Evolutionary conservation across 257 asterid species (phyloP).

Genomic region (Ilex aquifolium): DNA sequence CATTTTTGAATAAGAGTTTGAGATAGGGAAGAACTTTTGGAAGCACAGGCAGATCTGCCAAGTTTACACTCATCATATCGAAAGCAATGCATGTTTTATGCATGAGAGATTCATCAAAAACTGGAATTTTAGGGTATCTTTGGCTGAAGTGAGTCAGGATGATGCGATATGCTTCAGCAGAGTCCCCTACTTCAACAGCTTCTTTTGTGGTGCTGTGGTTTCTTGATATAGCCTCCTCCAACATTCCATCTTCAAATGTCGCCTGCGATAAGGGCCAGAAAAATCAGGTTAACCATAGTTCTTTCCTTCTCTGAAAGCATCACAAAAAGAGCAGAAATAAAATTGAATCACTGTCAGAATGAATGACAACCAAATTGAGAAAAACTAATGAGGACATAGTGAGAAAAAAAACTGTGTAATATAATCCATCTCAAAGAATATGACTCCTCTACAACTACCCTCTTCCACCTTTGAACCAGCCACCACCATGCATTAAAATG

Average conservation of each 20-base stretch:
- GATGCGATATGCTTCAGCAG: constrained; percentile 74
- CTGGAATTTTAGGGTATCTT: constrained; percentile 92
- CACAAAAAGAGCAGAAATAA: too few relatives aligned
- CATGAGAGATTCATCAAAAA: constrained; percentile 65
- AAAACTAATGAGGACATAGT: too few relatives aligned
- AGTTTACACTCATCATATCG: constrained; percentile 90
- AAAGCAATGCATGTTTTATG: constrained; percentile 85
- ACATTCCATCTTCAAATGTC: constrained; percentile 80
- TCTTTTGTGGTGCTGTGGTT: constrained; percentile 93
- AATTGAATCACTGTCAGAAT: too few relatives aligned
- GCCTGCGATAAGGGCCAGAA: constrained; percentile 44
- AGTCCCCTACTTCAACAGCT: constrained; percentile 72
- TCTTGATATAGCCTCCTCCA: constrained; percentile 72
- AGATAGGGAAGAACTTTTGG: constrained; percentile 76
- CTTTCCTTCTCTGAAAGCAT: background rate
- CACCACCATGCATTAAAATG: too few relatives aligned
- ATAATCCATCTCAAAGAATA: too few relatives aligned
- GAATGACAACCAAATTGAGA: too few relatives aligned
- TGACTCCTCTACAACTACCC: too few relatives aligned
- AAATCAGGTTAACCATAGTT: background rate
- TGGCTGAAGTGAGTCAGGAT: constrained; percentile 97
- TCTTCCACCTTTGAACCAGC: too few relatives aligned
- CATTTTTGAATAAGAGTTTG: constrained; percentile 71
- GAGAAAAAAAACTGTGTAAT: too few relatives aligned
- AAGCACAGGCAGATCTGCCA: constrained; percentile 73